phyloP scores from a whole-genome alignment of 225 moss, liverwort and hornwort species.

The Pseudoscleropodium purum region DNA sequence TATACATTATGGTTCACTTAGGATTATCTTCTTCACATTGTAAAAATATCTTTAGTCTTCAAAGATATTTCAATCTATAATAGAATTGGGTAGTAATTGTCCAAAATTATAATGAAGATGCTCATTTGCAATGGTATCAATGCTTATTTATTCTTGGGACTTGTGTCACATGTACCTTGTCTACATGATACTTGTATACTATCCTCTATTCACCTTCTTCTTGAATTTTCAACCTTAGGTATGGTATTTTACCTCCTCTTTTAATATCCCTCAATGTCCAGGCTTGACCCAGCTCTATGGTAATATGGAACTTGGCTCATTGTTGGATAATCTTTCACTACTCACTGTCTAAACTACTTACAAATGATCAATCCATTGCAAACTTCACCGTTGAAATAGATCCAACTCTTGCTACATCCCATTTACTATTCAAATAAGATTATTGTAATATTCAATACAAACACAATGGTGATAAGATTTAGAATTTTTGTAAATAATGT shows the following conservation, averaged over 20 bases:
- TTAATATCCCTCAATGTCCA: background rate
- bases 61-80: background rate
- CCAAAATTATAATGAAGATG: background rate
- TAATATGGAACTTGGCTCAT: background rate
- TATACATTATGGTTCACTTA: background rate
- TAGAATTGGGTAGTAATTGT: background rate
- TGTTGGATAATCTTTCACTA: background rate
- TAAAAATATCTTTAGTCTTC: background rate
- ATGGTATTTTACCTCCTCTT: background rate
- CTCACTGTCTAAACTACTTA: background rate
- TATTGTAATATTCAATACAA: too few relatives aligned
- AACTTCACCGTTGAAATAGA: too few relatives aligned
- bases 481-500: too few relatives aligned
- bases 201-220: background rate
- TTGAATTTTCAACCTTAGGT: background rate
- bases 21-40: background rate
- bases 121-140: fast-evolving
- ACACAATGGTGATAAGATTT: too few relatives aligned
- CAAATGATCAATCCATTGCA: background rate
- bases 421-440: too few relatives aligned
- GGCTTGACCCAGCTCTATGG: background rate
- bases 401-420: too few relatives aligned
- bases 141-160: background rate
- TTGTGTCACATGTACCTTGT: fast-evolving
- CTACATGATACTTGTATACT: background rate